phyloP scores from a whole-genome alignment of 306 rosid species.

The Sindora glabra region DNA sequence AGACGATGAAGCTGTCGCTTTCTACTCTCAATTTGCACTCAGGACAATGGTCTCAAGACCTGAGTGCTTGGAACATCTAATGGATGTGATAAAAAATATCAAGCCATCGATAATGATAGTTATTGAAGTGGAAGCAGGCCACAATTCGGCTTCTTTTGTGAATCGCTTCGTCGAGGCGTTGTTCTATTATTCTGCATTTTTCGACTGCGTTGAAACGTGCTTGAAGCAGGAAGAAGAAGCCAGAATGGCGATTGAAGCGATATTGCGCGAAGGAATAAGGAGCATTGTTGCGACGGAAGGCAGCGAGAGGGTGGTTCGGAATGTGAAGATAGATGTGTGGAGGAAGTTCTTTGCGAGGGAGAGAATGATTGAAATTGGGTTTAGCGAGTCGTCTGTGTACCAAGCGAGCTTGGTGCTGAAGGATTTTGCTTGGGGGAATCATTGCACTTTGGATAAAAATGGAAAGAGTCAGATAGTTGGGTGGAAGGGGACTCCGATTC shows the following conservation, averaged over 20 bases:
- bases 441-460: conserved; percentile 40
- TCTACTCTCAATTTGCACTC: conserved; percentile 35
- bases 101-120: conserved; percentile 54
- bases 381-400: conserved; percentile 48
- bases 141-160: conserved; percentile 51
- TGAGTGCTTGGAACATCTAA: conserved; percentile 49
- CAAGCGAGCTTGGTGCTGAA: conserved; percentile 51
- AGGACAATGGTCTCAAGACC: conserved; percentile 47
- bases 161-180: conserved; percentile 61
- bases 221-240: conserved; percentile 21
- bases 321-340: conserved; percentile 71
- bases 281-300: conserved; percentile 54
- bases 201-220: conserved; percentile 47
- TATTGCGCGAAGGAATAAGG: conserved; percentile 31
- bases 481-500: conserved; percentile 74
- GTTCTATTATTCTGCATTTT: conserved; percentile 43
- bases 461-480: conserved; percentile 40
- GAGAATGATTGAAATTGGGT: conserved; percentile 42
- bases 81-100: conserved; percentile 48
- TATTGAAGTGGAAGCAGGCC: conserved; percentile 52
- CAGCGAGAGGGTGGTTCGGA: conserved; percentile 35
- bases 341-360: conserved; percentile 63
- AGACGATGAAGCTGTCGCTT: conserved; percentile 44
- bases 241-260: conserved; percentile 25
- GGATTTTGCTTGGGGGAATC: conserved; percentile 28